A percentile compares a stretch with the other conserved stretches of the same genome.
phyloP scores from a whole-genome alignment of 345 rosid genomes.

The Euphorbia tirucalli region DNA sequence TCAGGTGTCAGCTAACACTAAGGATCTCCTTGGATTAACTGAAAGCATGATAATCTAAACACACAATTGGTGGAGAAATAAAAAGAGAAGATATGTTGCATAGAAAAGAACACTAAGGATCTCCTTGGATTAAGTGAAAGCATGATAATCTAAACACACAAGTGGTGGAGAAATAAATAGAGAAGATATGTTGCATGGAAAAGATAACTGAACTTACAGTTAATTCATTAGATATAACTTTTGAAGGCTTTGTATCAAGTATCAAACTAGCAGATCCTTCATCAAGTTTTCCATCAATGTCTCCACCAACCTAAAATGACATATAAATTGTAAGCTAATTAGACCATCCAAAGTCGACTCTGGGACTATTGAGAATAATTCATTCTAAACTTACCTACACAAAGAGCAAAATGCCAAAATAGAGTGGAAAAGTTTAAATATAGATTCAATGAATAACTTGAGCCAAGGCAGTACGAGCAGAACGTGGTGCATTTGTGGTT shows the following conservation, averaged over 20 bases:
- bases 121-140: not conserved
- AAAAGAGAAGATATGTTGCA: no score
- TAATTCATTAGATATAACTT: slow-evolving; percentile 86
- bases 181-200: not conserved
- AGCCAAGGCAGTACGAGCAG: not conserved
- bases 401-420: not conserved
- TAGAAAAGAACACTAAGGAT: no score
- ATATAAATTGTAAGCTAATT: slow-evolving; percentile 19
- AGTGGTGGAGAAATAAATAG: not conserved
- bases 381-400: not conserved
- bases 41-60: no score
- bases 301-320: slow-evolving; percentile 62
- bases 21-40: no score
- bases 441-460: not conserved
- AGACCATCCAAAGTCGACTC: not conserved
- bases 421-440: not conserved
- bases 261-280: slow-evolving; percentile 87
- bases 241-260: slow-evolving; percentile 90
- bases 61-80: no score
- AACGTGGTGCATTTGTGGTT: not conserved
- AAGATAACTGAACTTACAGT: slow-evolving; percentile 61
- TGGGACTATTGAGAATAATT: not conserved
- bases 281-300: slow-evolving; percentile 80
- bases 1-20: no score
- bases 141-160: not conserved